A percentile compares a stretch with the other conserved stretches of the same genome.
These are phyloP conservation scores for Dactylorhiza incarnata DNA, from an alignment of 106 monocot species.

Conservation along the genomic window DNA sequence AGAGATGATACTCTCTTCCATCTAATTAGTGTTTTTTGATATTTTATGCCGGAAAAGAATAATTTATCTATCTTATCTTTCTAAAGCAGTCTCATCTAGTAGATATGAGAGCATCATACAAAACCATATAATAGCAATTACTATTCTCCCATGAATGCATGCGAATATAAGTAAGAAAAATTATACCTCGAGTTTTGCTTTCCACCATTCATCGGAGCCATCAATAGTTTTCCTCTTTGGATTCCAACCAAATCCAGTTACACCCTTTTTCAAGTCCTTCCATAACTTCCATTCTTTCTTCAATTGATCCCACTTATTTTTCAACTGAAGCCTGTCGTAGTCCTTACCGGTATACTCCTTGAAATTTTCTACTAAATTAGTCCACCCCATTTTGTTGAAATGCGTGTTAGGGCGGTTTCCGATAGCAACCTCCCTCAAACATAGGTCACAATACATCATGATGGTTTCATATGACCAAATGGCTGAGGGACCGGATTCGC, in stretches of 20 bases:
- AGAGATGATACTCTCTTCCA: no score
- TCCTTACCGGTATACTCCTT: slow-evolving; percentile 11
- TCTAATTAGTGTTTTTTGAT: no score
- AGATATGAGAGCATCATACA: no score
- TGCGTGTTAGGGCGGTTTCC: slow-evolving; percentile 16
- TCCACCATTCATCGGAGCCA: slow-evolving; percentile 22
- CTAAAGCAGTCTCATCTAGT: no score
- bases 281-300: slow-evolving; percentile 26
- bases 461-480: slow-evolving; percentile 6
- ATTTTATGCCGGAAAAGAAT: no score
- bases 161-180: background rate
- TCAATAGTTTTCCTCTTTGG: slow-evolving; percentile 8
- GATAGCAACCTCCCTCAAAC: slow-evolving; percentile 13
- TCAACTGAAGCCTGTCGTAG: slow-evolving; percentile 11
- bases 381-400: slow-evolving; percentile 18
- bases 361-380: slow-evolving; percentile 12
- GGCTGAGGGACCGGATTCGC: slow-evolving; percentile 1
- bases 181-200: slow-evolving; percentile 18
- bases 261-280: slow-evolving; percentile 15
- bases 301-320: slow-evolving; percentile 14
- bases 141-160: no score
- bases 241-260: slow-evolving; percentile 12
- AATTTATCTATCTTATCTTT: no score
- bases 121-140: no score
- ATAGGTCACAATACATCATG: slow-evolving; percentile 17